Base-by-base conservation (phyloP, 1,139 yeast species). In the Debaryomyces subglobosus region DNA sequence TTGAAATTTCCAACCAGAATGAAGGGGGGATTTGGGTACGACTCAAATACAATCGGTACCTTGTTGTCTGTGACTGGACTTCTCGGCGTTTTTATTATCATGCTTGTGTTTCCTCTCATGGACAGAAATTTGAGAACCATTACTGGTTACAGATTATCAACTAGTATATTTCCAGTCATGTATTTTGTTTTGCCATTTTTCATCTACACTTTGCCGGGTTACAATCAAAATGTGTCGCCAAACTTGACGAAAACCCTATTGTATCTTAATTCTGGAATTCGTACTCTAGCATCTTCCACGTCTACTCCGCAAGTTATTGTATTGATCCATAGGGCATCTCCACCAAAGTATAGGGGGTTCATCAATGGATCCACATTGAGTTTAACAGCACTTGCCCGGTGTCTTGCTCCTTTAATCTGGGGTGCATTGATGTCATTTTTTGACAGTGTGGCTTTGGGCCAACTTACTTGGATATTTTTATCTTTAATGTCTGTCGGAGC, bases 391-490 rank as follows among this genome's bases (percentile, higher is more conserved):
- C 64, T 78, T 36, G 85, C 87, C 0, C 64, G 89, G 52, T 83
- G 80, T 48, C 40, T 79, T 1, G 88, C 85, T 3, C 89, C 89
- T 0, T 62, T 82, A 15, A 36, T 71, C 2, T 82, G 86, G 84
- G 89, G 89, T 9, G 67, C 64, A 45, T 56, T 84, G 38, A 81
- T 83, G 77, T 69, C 84, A 1, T 67, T 67, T 53, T 74, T 77
- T 23, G 79, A 80, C 53, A 61, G 59, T n/a, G 55, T 63, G 29
- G 68, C 72, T 9, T 61, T 71, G 39, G 82, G 77, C 0, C 79
- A 81, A 65, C 51, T 81, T 5, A 76, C 84, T 0, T 84, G 86
- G 86, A 72, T 72, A 63, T 48, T 69, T 2, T 61, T 78, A 47
- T 65, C 78, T 43, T 44, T 64, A 2, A 55, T 82, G 29, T 68